phyloP scores from a whole-genome alignment of 441 rosid genomes.

The Kokia cookei region DNA sequence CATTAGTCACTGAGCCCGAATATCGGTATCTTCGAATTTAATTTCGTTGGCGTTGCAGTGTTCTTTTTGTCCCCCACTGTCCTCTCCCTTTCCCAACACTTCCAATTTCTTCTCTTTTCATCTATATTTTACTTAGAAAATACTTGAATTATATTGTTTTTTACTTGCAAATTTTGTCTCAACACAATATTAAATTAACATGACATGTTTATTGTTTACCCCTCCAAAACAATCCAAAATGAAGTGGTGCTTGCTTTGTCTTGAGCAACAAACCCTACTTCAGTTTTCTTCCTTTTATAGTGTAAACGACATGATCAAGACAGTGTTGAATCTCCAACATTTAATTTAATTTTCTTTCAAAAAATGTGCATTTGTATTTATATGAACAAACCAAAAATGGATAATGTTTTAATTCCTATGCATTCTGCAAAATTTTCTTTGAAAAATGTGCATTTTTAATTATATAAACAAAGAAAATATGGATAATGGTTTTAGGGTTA shows the following conservation, averaged over 20 bases:
- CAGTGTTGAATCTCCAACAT: neutral
- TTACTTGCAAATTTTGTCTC: too few relatives aligned
- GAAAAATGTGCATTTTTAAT: neutral
- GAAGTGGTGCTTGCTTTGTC: neutral
- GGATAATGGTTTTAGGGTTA: neutral
- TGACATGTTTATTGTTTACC: neutral
- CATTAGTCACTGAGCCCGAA: too few relatives aligned
- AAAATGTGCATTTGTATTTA: neutral
- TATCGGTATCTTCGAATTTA: too few relatives aligned
- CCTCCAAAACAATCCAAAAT: neutral
- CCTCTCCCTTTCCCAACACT: neutral
- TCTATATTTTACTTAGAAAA: too few relatives aligned
- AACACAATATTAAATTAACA: neutral
- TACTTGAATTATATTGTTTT: too few relatives aligned
- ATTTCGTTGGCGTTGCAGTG: constrained; percentile 5
- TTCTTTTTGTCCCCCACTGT: constrained; percentile 43
- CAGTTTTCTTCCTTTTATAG: neutral
- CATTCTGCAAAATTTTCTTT: neutral
- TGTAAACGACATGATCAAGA: neutral
- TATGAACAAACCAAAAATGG: neutral
- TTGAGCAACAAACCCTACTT: neutral
- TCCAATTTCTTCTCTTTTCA: neutral
- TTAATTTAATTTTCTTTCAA: neutral
- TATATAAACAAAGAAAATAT: neutral
- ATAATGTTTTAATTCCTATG: neutral